These are phyloP conservation scores for Quercus phellos DNA, from an alignment of 331 rosid genomes.

Conservation along the genomic window DNA sequence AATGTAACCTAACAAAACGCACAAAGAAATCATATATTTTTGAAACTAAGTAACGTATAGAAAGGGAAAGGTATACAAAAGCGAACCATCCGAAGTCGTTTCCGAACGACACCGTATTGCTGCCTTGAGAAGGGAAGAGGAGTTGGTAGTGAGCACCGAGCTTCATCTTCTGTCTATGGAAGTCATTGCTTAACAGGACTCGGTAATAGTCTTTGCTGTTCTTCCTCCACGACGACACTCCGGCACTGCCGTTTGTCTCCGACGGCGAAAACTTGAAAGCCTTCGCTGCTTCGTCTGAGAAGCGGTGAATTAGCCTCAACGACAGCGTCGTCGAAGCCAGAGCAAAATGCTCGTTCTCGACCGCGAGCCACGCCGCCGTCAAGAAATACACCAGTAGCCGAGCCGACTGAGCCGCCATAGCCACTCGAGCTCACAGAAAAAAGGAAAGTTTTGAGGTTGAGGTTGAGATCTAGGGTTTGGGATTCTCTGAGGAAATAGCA, in stretches of 20 bases:
- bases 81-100: conserved; percentile 82
- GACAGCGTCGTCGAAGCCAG: conserved; percentile 38
- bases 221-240: conserved; percentile 15
- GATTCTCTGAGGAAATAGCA: background rate
- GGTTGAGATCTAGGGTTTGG: conserved; percentile 33
- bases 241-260: background rate
- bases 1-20: conserved; percentile 63
- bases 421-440: conserved; percentile 1
- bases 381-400: conserved; percentile 30
- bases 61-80: too few species aligned
- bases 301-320: conserved; percentile 61
- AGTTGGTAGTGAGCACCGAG: conserved; percentile 53
- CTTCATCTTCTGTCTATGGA: conserved; percentile 55
- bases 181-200: conserved; percentile 50
- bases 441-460: background rate
- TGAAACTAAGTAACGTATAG: too few species aligned
- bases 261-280: conserved; percentile 20
- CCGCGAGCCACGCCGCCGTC: conserved; percentile 11
- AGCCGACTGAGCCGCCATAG: conserved; percentile 40
- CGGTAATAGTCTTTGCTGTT: conserved; percentile 42
- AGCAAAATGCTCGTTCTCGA: conserved; percentile 11
- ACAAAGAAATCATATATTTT: background rate
- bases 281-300: conserved; percentile 60
- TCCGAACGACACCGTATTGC: conserved; percentile 67
- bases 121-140: conserved; percentile 74